phyloP scores from a whole-genome alignment of 768 basidiomycete species.

The Mrakia gelida region DNA sequence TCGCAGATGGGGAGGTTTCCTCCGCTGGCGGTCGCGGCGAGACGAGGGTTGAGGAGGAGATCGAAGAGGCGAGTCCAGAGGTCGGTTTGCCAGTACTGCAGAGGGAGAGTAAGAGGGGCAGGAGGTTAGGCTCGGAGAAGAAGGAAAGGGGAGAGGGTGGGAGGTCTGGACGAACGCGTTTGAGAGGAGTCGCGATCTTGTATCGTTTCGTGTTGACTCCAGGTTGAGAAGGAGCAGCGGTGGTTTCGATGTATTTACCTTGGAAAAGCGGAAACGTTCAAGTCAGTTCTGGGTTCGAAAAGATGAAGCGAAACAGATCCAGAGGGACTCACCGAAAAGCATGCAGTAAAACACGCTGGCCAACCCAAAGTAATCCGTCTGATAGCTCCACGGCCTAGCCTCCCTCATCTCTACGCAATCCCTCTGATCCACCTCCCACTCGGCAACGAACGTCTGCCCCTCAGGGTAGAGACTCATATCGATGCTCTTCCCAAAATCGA shows the following conservation, averaged over 20 bases:
- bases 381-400: constrained; percentile 80
- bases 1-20: constrained; percentile 65
- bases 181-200: constrained; percentile 72
- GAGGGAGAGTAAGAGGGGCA: background rate
- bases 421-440: constrained; percentile 82
- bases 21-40: constrained; percentile 50
- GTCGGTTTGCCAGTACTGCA: constrained; percentile 86
- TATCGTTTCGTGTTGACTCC: constrained; percentile 44
- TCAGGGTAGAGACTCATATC: constrained; percentile 76
- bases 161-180: constrained; percentile 45
- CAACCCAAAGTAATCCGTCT: constrained; percentile 95
- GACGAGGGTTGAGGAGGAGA: constrained; percentile 71
- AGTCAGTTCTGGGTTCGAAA: background rate
- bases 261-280: background rate
- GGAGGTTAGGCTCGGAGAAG: background rate
- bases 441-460: constrained; percentile 73
- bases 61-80: constrained; percentile 83
- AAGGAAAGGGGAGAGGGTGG: too few relatives aligned
- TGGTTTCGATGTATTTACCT: constrained; percentile 77
- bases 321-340: constrained; percentile 62
- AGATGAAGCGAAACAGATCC: background rate
- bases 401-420: constrained; percentile 91
- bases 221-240: constrained; percentile 45
- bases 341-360: constrained; percentile 91
- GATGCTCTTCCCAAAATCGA: constrained; percentile 96